Conservation (phyloP, 2,329 filamentous ascomycete genomes). For the Scedosporium aurantiacum region DNA sequence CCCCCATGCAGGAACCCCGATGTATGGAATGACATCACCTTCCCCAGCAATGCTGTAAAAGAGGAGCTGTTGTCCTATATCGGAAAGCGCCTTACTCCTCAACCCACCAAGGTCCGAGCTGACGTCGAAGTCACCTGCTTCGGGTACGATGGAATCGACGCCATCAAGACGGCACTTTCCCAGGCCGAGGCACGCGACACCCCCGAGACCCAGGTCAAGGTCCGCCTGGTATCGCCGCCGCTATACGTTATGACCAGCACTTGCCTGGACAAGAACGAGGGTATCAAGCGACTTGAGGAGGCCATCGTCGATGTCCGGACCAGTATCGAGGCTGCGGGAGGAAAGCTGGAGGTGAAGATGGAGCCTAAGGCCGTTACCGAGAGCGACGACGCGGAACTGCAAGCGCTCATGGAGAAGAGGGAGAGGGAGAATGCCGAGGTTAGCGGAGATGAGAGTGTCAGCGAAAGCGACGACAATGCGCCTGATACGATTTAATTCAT, state of each 20-base stretch:
- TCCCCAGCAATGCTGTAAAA: constrained; percentile 74
- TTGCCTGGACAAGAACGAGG: constrained; percentile 82
- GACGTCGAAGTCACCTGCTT: constrained; percentile 95
- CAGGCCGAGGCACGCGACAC: constrained; percentile 91
- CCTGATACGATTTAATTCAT: constrained; percentile 26
- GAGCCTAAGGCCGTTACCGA: constrained; percentile 98
- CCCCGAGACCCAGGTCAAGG: constrained; percentile 87
- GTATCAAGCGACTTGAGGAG: constrained; percentile 75
- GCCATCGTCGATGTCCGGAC: constrained; percentile 79
- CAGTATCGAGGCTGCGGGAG: constrained; percentile 68
- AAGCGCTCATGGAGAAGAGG: constrained; percentile 97
- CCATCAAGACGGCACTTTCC: constrained; percentile 85
- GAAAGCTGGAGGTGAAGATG: constrained; percentile 87
- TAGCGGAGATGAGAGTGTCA: constrained; percentile 92
- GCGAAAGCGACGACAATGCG: constrained; percentile 80
- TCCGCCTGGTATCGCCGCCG: constrained; percentile 94
- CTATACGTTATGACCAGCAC: constrained; percentile 94
- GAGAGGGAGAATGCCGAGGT: constrained; percentile 97
- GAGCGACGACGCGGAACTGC: constrained; percentile 92
- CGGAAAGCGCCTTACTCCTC: constrained; percentile 88
- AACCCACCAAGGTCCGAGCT: constrained; percentile 97
- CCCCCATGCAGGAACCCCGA: constrained; percentile 61
- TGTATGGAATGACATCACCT: constrained; percentile 87
- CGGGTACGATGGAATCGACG: constrained; percentile 95
- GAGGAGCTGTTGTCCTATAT: constrained; percentile 93